Evolutionary conservation across 75 land plant genomes (phyloP).

Genomic region (Selaginella moellendorffii): DNA sequence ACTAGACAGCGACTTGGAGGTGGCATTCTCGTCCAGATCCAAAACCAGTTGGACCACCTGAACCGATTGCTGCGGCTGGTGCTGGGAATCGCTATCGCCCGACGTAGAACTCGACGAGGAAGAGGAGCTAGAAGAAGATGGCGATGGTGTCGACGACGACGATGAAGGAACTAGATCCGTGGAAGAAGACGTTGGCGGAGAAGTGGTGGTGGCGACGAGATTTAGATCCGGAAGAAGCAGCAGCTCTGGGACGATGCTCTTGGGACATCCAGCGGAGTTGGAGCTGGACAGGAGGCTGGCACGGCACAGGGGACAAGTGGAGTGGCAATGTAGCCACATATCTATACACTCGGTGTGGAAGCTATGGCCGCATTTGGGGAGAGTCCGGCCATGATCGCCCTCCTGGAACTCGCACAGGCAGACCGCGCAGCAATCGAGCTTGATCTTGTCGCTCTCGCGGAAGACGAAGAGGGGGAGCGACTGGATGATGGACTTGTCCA

Average conservation of each 20-base stretch:
- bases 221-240: no score
- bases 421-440: conserved; percentile 10
- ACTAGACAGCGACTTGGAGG: not conserved
- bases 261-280: not conserved
- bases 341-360: conserved; percentile 46
- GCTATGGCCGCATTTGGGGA: conserved; percentile 45
- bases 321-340: conserved; percentile 44
- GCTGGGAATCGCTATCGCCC: no score
- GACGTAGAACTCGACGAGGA: no score
- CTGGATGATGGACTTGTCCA: not conserved
- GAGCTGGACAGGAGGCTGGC: not conserved
- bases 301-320: conserved; percentile 47
- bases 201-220: no score
- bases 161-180: no score
- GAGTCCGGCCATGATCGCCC: conserved; percentile 17
- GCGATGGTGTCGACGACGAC: no score
- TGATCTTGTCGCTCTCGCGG: not conserved
- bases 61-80: no score
- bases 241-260: not conserved
- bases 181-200: not conserved
- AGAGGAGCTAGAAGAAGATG: not conserved
- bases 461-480: conserved; percentile 1
- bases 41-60: no score
- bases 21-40: not conserved
- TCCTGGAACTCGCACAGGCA: conserved; percentile 14